Conservation (phyloP, 2,329 filamentous ascomycete species). For the Endocalyx cinctus region DNA sequence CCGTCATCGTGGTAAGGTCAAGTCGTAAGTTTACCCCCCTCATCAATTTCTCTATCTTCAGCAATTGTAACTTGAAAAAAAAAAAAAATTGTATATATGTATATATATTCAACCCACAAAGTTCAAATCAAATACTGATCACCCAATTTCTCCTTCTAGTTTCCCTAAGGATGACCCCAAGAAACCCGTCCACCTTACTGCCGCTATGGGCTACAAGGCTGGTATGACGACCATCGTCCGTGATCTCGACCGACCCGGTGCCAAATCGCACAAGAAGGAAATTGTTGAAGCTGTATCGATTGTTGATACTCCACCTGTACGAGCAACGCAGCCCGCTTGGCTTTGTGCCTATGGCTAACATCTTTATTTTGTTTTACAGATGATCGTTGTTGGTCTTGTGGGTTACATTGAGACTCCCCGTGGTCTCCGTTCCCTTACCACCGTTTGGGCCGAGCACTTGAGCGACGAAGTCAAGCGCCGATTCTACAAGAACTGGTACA, state of each 20-base stretch:
- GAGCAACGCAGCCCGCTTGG: constrained; percentile 79
- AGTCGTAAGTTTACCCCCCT: constrained; percentile 70
- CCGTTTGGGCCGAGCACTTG: constrained; percentile 99
- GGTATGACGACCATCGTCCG: constrained; percentile 99
- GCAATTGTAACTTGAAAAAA: too few relatives aligned
- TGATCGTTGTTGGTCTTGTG: constrained; percentile 99
- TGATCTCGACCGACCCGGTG: constrained; percentile 97
- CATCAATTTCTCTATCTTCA: not conserved
- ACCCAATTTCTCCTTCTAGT: constrained; percentile 42
- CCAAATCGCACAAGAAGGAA: constrained; percentile 99
- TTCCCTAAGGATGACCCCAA: constrained; percentile 99
- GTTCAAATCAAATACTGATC: not conserved
- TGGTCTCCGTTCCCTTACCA: constrained; percentile 97
- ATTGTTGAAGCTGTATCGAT: constrained; percentile 83
- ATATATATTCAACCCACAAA: too few relatives aligned
- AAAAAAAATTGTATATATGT: too few relatives aligned
- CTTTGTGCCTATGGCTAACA: constrained; percentile 69
- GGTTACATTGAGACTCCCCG: constrained; percentile 99
- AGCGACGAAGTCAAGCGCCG: constrained; percentile 98
- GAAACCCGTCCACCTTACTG: constrained; percentile 98
- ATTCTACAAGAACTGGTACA: constrained; percentile 99
- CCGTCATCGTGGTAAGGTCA: constrained; percentile 95
- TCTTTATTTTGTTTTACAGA: constrained; percentile 70
- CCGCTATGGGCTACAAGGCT: constrained; percentile 99
- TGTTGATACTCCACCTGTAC: constrained; percentile 93